Evolutionary conservation across 225 moss, liverwort and hornwort species (phyloP).

Genomic region (Pseudoscleropodium purum): DNA sequence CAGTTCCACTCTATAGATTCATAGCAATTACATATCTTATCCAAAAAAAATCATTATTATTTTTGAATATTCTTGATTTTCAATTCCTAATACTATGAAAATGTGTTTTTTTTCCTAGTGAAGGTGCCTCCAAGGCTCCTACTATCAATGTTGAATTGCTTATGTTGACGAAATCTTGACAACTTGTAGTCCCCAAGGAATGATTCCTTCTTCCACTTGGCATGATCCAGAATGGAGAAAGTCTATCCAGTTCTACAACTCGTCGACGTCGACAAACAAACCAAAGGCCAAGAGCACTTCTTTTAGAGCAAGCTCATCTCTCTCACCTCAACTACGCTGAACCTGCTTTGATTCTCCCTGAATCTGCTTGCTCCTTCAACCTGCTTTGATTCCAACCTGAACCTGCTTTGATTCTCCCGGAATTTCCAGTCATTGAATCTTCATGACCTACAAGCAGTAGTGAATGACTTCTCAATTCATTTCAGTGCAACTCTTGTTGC

Average conservation of each 20-base stretch:
- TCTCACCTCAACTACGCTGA: not conserved
- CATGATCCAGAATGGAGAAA: not conserved
- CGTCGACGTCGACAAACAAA: not conserved
- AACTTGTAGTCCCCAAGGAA: not conserved
- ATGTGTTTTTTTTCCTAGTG: not conserved
- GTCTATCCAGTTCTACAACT: not conserved
- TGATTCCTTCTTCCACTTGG: not conserved
- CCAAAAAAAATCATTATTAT: not conserved
- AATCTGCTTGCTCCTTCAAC: not conserved
- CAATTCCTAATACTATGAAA: not conserved
- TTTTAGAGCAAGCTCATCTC: not conserved
- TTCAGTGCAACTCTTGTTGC: not conserved
- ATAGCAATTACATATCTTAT: not conserved
- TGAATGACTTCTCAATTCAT: not conserved
- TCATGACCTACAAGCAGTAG: not conserved
- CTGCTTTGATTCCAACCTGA: not conserved
- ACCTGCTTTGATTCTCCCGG: not conserved
- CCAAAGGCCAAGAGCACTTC: not conserved
- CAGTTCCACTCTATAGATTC: not conserved
- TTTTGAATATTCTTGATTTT: not conserved
- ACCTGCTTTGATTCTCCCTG: not conserved
- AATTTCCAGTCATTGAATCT: not conserved
- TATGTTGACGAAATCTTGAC: not conserved
- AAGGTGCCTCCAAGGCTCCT: not conserved
- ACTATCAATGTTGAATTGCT: not conserved